These are phyloP conservation scores for Pichia exigua DNA, from an alignment of 805 yeast species.

Conservation along the genomic window DNA sequence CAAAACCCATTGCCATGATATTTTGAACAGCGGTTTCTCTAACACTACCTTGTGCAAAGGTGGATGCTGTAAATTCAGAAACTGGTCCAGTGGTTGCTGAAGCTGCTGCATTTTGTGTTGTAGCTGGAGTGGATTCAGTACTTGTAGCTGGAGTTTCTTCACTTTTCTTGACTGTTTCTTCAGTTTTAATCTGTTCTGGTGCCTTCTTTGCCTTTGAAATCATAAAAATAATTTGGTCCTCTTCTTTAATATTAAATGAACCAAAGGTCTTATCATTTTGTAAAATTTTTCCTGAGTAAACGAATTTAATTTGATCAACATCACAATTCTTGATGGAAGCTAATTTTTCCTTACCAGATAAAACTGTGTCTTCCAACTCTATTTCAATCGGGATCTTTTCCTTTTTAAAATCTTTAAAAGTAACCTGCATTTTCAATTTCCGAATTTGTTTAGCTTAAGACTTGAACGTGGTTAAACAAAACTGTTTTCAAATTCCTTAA, in stretches of 20 bases:
- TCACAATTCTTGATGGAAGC: conserved; percentile 65
- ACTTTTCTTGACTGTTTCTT: conserved; percentile 2
- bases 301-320: conserved; percentile 71
- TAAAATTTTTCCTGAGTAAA: conserved; percentile 83
- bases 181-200: conserved; percentile 21
- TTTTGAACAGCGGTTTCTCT: conserved; percentile 72
- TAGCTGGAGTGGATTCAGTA: conserved; percentile 16
- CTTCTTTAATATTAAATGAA: conserved; percentile 68
- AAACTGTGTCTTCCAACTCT: conserved; percentile 57
- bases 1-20: conserved; percentile 95
- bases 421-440: conserved; percentile 52
- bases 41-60: conserved; percentile 69
- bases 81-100: conserved; percentile 10
- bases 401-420: conserved; percentile 89
- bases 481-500: background rate
- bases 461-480: background rate
- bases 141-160: conserved; percentile 17
- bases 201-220: conserved; percentile 47
- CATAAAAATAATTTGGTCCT: conserved; percentile 91
- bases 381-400: conserved; percentile 76
- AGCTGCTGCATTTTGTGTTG: background rate
- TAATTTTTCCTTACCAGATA: conserved; percentile 63
- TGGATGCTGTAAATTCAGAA: conserved; percentile 35
- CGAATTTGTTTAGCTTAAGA: no score
- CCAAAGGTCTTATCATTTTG: conserved; percentile 73